Evolutionary conservation across 257 asterid species (phyloP), one percentile per base, ranked within the genome.

Genomic region (Capsicum pubescens): DNA sequence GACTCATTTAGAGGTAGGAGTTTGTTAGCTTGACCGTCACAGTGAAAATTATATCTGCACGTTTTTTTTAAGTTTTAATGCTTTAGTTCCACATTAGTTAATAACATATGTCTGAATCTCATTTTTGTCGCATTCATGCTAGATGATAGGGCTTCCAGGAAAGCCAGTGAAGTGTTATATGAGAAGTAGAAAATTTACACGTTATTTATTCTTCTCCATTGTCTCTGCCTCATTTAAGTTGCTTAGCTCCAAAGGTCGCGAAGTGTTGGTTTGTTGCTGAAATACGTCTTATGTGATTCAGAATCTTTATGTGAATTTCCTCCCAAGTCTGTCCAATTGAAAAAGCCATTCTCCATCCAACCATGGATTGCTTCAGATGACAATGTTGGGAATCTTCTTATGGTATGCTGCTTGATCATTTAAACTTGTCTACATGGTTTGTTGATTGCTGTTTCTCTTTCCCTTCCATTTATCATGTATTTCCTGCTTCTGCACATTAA

Each of bases 311-410:
- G 98, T 84, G 93, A 95, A 83, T 97, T 97, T 87, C 99, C 99
- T 82, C 98, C 99, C 3, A 91, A 91, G 86, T 90, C 94, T 55
- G 94, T 97, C 83, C 91, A 88, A 88, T 44, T 97, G 92, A 92
- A 87, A 90, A 90, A 86, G 92, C 98, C 99, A 16, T 97, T 95
- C 86, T 86, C 97, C 50, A 39, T 91, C 89, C 95, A 87, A 69
- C 99, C 99, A 69, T 97, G 99, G 99, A 84, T 90, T 85, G 93
- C 86, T 87, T 95, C 99, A 9, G 97, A 95, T 87, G 98, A 94
- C 89, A 93, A 93, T 86, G 94, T 97, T 74, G 99, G 98, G 88
- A 94, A 93, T 86, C 91, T 95, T 82, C 90, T 97, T 91, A 93
- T 97, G 99, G 99, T 97, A 92, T 80, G 88, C 35, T 74, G 80